Evolutionary conservation across 116 monocot species (phyloP), one percentile per base, ranked within the genome.

Genomic region (Iris pallida): DNA sequence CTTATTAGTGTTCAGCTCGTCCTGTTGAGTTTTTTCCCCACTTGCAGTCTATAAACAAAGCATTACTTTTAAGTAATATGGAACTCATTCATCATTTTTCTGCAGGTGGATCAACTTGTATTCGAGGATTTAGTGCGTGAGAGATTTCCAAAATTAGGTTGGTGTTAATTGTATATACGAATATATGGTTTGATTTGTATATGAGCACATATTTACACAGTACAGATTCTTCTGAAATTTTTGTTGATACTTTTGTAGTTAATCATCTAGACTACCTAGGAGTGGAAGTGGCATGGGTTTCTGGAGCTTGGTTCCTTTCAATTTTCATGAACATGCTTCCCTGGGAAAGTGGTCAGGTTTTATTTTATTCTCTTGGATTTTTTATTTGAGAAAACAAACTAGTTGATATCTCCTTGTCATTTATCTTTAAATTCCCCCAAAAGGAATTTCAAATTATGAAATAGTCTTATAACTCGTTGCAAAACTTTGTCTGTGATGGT

Each of bases 341-440:
- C 46, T 96, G 96, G 96, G 96, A 96, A 96, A 96, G 84, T 87
- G 96, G 96, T 96, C 78, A 86, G 86, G 76, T 85, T 88, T 78
- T 88, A 79, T 59, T 60, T 76, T 51, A 65, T 49, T 65, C 30
- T 30, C 47, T 65, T 65, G 12, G 42, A 44, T 1, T 30, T 20
- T 49, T 20, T 30, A 2, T 8, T 47, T 49, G 51, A 19, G 10
- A 30, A 30, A 20, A 13, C 15, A 44, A 61, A 61, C 12, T 46
- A 45, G 11, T 55, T 54, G 6, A 54, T 54, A 53, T 73, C n/a
- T 47, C 18, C 12, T 10, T 41, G 4, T 67, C 12, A 4, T 48
- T 73, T 45, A 4, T 71, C 18, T 55, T 64, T 41, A 48, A 53
- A 19, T 64, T 30, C 3, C 30, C 30, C 64, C 63, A 13, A 40